Evolutionary conservation across 306 rosid genomes (phyloP), one percentile per base, ranked within the genome.

Genomic region (Ochetophila trinervis): DNA sequence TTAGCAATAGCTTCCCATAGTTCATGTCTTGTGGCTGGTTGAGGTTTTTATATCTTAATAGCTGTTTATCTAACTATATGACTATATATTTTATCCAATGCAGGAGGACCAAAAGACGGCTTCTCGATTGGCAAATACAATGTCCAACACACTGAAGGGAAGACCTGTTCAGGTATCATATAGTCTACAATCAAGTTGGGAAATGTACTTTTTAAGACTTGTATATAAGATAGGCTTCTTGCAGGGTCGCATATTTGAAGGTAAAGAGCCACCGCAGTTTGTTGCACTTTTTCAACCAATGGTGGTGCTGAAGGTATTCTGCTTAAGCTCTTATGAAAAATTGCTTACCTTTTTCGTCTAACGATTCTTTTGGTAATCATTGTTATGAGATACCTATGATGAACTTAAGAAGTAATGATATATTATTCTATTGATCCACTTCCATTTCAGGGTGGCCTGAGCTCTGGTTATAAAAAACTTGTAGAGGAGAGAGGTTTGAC

Each of bases 41-140:
- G 6, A 47, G 23, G 42, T 44, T 47, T 44, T 44, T 12, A 27
- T 16, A 57, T 10, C 22, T 27, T 14, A 12, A 5, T 45, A 22
- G 16, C 27, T 44, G 7, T 11, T 2, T 5, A 47, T 63, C 15
- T 56, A 10, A 59, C 9, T 74, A 66, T 48, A 70, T 21, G 73
- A 57, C 36, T 76, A 53, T 35, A 23, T 72, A 32, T 76, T 49
- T 70, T 17, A 52, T 55, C 44, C 64, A 72, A 60, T 79, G 66
- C 76, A 94, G 99, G 99, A 94, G 71, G 99, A 94, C 87, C 96
- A 84, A 67, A 88, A 70, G 74, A 88, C 79, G 90, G 97, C 97
- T 44, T 74, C 87, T 79, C 84, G 88, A 36, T 83, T 94, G 86
- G 82, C 92, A 55, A 88, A 74, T 61, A 88, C 97, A n/a, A 90